These are phyloP conservation scores for Cucumis hystrix DNA, from an alignment of 306 rosid genomes.

Conservation along the genomic window DNA sequence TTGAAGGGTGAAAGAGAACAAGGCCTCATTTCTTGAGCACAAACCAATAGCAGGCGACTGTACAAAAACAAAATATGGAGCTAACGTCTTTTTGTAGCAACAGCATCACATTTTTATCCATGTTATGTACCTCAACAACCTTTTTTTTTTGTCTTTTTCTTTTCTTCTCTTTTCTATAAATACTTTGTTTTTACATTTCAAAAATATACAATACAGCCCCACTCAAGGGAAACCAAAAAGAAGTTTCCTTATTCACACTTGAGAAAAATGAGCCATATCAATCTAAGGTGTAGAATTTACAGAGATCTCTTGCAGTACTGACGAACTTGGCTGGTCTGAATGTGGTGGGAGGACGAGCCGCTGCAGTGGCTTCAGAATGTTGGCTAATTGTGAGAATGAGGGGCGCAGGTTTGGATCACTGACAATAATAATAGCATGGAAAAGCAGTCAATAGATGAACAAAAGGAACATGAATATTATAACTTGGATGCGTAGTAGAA, in stretches of 20 bases:
- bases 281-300: slow-evolving; percentile 69
- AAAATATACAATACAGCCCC: slow-evolving; percentile 7
- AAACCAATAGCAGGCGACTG: slow-evolving; percentile 10
- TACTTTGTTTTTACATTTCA: slow-evolving; percentile 7
- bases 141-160: neutral
- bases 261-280: slow-evolving; percentile 23
- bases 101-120: slow-evolving; percentile 20
- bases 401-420: slow-evolving; percentile 96
- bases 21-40: neutral
- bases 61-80: slow-evolving; percentile 46
- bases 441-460: neutral
- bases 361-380: slow-evolving; percentile 74
- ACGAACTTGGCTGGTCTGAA: slow-evolving; percentile 57
- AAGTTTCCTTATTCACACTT: slow-evolving; percentile 47
- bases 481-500: neutral
- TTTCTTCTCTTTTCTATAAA: neutral
- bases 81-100: slow-evolving; percentile 31
- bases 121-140: slow-evolving; percentile 6
- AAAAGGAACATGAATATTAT: neutral
- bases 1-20: neutral
- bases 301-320: slow-evolving; percentile 55
- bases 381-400: slow-evolving; percentile 64
- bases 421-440: slow-evolving; percentile 10
- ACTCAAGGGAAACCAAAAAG: neutral
- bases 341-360: slow-evolving; percentile 51